Base-by-base conservation (phyloP, 148 eudicot genomes). In the Bassia scoparia region DNA sequence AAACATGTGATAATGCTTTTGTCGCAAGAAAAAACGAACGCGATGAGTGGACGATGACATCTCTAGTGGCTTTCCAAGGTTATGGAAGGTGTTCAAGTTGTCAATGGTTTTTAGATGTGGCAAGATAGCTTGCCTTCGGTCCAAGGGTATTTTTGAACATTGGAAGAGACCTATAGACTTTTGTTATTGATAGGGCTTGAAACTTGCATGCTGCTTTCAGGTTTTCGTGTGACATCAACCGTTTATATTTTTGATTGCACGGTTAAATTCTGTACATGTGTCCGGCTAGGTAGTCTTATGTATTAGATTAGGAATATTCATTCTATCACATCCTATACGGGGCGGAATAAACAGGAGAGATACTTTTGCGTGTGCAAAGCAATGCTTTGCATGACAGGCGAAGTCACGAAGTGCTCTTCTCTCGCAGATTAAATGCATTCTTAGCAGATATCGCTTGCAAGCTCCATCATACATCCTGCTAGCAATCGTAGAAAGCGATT, bases 301-400 rank as follows among this genome's bases (percentile, higher is more conserved):
- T 89, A 72, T 87, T 89, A 71, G 97, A 85, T 72, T 88, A 96
- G 8, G 96, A 91, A 76, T 97, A 94, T 75, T 82, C n/a, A n/a
- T n/a, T n/a, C n/a, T n/a, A n/a, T n/a, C n/a, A n/a, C n/a, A n/a
- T 75, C 74, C 78, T 94, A 79, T 80, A 69, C 84, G 89, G 74
- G 69, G 59, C 72, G 74, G 71, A 55, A 81, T 74, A 62, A 86
- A 78, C 70, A 81, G 79, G 60, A 83, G 67, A 74, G 77, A n/a
- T n/a, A n/a, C n/a, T 55, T 37, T 79, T 79, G 82, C 78, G 74
- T 55, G 71, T 58, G 70, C n/a, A n/a, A n/a, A 78, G 72, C 78
- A 60, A 26, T 26, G 70, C 75, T 33, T 73, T 78, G 73, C 73
- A 72, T 79, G 87, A 80, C 88, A 77, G 37, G 81, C 82, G 60